phyloP scores from a whole-genome alignment of 805 yeast genomes.

The Ogataea wickerhamii region DNA sequence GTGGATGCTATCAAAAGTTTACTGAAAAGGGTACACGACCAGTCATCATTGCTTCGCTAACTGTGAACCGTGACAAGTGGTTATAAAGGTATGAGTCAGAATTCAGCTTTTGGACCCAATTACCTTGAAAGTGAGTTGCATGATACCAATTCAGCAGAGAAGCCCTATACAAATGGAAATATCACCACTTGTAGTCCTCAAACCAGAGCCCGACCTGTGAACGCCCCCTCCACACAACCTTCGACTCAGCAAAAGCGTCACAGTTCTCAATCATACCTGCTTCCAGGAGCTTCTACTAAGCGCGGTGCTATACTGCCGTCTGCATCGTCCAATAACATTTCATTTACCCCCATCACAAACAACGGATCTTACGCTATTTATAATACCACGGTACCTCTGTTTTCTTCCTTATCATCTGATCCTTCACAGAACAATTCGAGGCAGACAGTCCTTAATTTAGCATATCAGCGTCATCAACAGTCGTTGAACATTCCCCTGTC shows the following conservation, averaged over 20 bases:
- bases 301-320: slow-evolving; percentile 19
- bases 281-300: slow-evolving; percentile 20
- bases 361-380: background rate
- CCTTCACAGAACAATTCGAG: slow-evolving; percentile 3
- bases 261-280: slow-evolving; percentile 27
- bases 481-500: background rate
- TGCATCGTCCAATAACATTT: slow-evolving; percentile 1
- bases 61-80: too few relatives aligned
- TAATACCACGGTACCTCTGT: slow-evolving; percentile 3
- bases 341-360: background rate
- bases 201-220: slow-evolving; percentile 16
- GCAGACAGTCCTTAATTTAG: background rate
- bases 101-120: background rate
- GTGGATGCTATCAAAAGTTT: too few relatives aligned
- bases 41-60: too few relatives aligned
- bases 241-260: slow-evolving; percentile 30
- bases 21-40: background rate
- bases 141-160: background rate
- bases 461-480: background rate
- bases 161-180: background rate
- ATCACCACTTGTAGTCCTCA: background rate
- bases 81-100: background rate
- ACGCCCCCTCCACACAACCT: slow-evolving; percentile 17
- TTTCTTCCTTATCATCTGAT: slow-evolving; percentile 7
- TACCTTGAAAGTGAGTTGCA: background rate